A percentile compares a stretch with the other conserved stretches of the same genome.
These are phyloP conservation scores for Penicillium sp. DNA, from an alignment of 2,329 filamentous ascomycete species.

Conservation along the genomic window DNA sequence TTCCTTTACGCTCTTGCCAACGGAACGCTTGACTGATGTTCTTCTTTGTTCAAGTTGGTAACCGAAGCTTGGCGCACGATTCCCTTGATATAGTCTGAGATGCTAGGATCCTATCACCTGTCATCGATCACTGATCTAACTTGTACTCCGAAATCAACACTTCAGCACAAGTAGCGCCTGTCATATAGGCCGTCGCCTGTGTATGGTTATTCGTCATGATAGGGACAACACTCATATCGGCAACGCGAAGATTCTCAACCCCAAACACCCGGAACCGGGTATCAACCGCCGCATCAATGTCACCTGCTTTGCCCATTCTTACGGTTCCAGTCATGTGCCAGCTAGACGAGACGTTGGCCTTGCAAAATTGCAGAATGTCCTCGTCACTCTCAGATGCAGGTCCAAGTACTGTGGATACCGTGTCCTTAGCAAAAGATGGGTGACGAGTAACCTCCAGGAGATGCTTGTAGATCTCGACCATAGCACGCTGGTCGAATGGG, in stretches of 20 bases:
- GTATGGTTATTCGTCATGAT: conserved; percentile 51
- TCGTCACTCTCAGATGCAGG: no score
- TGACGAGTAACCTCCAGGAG: no score
- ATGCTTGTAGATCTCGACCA: no score
- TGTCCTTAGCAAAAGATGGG: no score
- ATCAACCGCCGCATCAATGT: no score
- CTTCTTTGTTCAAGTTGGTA: background rate
- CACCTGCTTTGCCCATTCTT: no score
- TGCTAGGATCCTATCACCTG: background rate
- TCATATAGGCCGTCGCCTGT: conserved; percentile 56
- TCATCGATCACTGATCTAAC: conserved; percentile 23
- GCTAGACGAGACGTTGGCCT: no score
- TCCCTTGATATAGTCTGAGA: background rate
- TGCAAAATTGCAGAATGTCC: no score
- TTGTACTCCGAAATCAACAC: conserved; percentile 49
- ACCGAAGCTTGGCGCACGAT: background rate
- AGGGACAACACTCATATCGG: conserved; percentile 46
- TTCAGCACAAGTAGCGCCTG: conserved; percentile 54
- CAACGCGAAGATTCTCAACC: conserved; percentile 40
- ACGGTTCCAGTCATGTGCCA: no score
- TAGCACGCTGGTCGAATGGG: no score
- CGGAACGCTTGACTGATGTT: background rate
- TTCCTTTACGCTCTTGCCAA: background rate
- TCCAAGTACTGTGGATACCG: no score
- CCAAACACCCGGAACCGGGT: conserved; percentile 28